A percentile compares a stretch with the other conserved stretches of the same genome.
Conservation (phyloP, 2,329 filamentous ascomycete genomes). For the Talaromyces albobiverticillius region DNA sequence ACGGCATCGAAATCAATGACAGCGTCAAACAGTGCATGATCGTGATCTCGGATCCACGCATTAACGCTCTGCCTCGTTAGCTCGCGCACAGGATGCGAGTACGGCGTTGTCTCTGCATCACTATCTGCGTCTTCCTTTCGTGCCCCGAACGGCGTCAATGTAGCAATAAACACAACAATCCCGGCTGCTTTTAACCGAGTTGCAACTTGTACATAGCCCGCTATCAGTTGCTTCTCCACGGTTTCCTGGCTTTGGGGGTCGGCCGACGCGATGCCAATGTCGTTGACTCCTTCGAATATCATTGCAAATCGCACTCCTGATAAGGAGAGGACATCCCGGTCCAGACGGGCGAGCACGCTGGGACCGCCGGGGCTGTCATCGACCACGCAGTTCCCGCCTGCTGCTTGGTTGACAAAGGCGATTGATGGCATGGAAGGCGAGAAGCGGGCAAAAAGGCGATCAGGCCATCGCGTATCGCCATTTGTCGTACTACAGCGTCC, state of each 20-base stretch:
- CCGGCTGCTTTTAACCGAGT: constrained; percentile 53
- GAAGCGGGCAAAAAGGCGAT: constrained; percentile 53
- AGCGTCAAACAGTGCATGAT: constrained; percentile 55
- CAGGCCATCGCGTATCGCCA: constrained; percentile 55
- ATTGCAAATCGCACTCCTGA: constrained; percentile 59
- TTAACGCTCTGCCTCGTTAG: constrained; percentile 58
- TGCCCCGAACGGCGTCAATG: constrained; percentile 62
- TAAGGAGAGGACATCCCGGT: constrained; percentile 62
- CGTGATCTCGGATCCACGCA: constrained; percentile 53
- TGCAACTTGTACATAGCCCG: constrained; percentile 59
- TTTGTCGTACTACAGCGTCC: constrained; percentile 60
- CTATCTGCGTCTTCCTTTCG: constrained; percentile 20
- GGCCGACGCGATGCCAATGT: constrained; percentile 56
- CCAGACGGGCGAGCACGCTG: constrained; percentile 57
- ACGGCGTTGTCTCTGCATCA: constrained; percentile 44
- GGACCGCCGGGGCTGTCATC: constrained; percentile 59
- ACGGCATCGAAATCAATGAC: constrained; percentile 62
- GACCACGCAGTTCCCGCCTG: constrained; percentile 66
- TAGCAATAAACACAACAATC: constrained; percentile 60
- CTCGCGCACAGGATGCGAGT: constrained; percentile 56
- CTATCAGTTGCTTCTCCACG: constrained; percentile 52
- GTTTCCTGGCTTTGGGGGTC: constrained; percentile 44
- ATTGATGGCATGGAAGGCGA: constrained; percentile 46
- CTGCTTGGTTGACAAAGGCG: constrained; percentile 62
- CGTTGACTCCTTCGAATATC: constrained; percentile 68